Conservation (phyloP, 371 early-diverging fungal species). For the Mortierella sp. region DNA sequence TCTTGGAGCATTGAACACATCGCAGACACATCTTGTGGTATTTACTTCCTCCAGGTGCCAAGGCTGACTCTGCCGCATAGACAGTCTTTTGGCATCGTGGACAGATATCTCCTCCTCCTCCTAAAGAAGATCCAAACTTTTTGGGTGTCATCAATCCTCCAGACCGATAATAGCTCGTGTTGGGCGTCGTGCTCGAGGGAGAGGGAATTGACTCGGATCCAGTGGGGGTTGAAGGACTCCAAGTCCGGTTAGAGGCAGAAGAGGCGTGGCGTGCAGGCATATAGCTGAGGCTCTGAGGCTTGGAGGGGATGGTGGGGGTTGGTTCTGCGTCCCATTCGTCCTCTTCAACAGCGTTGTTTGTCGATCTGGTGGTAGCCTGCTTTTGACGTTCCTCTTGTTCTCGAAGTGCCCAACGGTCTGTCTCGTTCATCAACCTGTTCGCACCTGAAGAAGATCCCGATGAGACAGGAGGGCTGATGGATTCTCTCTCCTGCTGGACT, state of each 20-base stretch:
- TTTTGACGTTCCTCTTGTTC: conserved; percentile 36
- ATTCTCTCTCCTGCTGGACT: conserved; percentile 9
- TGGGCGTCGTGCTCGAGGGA: conserved; percentile 17
- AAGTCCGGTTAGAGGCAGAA: conserved; percentile 38
- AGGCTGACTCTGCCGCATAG: conserved; percentile 45
- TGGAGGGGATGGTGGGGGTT: conserved; percentile 41
- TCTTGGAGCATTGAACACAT: conserved; percentile 48
- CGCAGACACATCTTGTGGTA: conserved; percentile 47
- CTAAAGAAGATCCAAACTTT: conserved; percentile 21
- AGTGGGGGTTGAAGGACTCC: conserved; percentile 28
- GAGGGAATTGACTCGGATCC: conserved; percentile 8
- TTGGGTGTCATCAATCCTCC: conserved; percentile 35
- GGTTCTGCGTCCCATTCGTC: conserved; percentile 54
- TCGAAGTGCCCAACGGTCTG: conserved; percentile 21
- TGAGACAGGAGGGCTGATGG: background rate
- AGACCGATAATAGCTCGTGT: conserved; percentile 36
- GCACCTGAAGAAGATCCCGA: conserved; percentile 8
- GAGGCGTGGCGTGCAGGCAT: conserved; percentile 29
- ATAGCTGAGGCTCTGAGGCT: conserved; percentile 29
- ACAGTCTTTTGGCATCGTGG: conserved; percentile 47
- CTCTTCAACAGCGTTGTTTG: background rate
- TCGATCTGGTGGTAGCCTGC: background rate
- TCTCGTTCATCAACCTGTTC: conserved; percentile 33
- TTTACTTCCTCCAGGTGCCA: conserved; percentile 38
- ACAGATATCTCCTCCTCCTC: conserved; percentile 49